These are phyloP conservation scores for Sugiyamaella americana DNA, from an alignment of 805 yeast species.

Conservation along the genomic window DNA sequence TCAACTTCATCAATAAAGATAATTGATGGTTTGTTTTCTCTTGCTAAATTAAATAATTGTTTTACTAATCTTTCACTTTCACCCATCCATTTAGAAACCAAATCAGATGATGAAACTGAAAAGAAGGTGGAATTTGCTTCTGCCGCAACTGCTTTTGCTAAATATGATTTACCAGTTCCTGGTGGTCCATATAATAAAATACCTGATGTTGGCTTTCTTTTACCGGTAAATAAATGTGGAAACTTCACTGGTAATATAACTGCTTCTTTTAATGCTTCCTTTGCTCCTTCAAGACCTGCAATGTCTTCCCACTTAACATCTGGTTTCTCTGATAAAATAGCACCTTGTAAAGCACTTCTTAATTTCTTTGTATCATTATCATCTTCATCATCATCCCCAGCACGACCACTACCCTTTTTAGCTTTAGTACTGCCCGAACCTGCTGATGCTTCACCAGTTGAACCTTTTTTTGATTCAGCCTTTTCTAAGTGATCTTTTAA, in stretches of 20 bases:
- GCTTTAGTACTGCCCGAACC: slow-evolving; percentile 53
- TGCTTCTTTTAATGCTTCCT: slow-evolving; percentile 94
- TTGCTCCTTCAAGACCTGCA: slow-evolving; percentile 93
- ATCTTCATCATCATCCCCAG: slow-evolving; percentile 52
- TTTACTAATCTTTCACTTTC: slow-evolving; percentile 94
- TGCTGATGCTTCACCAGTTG: slow-evolving; percentile 47
- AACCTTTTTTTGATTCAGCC: slow-evolving; percentile 38
- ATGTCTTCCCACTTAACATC: slow-evolving; percentile 91
- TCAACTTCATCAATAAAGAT: slow-evolving; percentile 98
- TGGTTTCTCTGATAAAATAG: slow-evolving; percentile 86
- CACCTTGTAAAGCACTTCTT: slow-evolving; percentile 85
- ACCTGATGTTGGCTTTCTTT: slow-evolving; percentile 88
- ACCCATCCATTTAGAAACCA: slow-evolving; percentile 99
- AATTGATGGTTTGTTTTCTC: slow-evolving; percentile 92
- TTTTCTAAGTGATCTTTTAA: slow-evolving; percentile 82
- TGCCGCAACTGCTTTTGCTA: slow-evolving; percentile 98
- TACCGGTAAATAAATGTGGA: slow-evolving; percentile 93
- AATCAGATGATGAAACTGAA: slow-evolving; percentile 91
- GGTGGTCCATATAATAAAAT: slow-evolving; percentile 88
- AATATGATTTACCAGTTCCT: slow-evolving; percentile 95
- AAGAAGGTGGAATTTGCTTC: slow-evolving; percentile 97
- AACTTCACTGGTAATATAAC: slow-evolving; percentile 93
- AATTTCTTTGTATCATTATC: slow-evolving; percentile 83
- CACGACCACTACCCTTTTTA: slow-evolving; percentile 40
- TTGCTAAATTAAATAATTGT: slow-evolving; percentile 90